Evolutionary conservation across 352 stramenopile species (phyloP).

Genomic region (Plasmopara halstedii): DNA sequence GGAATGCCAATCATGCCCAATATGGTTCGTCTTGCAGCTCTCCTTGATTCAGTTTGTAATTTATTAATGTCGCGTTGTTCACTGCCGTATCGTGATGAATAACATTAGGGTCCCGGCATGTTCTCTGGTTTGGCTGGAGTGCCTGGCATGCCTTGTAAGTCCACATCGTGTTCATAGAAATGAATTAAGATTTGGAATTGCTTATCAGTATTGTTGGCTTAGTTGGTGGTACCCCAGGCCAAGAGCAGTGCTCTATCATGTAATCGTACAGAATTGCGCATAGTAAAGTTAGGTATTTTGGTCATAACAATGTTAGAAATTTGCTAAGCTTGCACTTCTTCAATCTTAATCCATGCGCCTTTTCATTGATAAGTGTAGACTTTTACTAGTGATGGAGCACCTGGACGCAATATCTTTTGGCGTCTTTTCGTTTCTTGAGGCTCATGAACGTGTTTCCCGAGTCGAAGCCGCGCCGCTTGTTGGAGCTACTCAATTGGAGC

Average conservation of each 20-base stretch:
- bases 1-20: conserved; percentile 96
- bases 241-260: conserved; percentile 75
- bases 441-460: conserved; percentile 42
- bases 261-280: conserved; percentile 14
- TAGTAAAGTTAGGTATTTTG: conserved; percentile 17
- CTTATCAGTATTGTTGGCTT: conserved; percentile 4
- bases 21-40: conserved; percentile 53
- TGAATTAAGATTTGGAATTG: conserved; percentile 1
- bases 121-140: conserved; percentile 81
- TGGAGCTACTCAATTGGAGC: conserved; percentile 40
- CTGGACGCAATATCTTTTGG: conserved; percentile 56
- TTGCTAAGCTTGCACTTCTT: conserved; percentile 11
- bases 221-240: conserved; percentile 48
- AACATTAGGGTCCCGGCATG: conserved; percentile 53
- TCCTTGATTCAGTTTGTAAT: no score
- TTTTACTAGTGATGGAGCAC: conserved; percentile 16
- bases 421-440: conserved; percentile 62
- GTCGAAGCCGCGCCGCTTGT: conserved; percentile 47
- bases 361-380: conserved; percentile 6
- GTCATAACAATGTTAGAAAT: conserved; percentile 18
- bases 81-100: background rate
- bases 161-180: background rate
- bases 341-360: conserved; percentile 16
- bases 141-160: conserved; percentile 68
- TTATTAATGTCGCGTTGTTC: background rate